Percentiles rank a stretch among this genome's conserved stretches.
Conservation (phyloP, 208 protist species). For the Acanthamoeba castellanii region DNA sequence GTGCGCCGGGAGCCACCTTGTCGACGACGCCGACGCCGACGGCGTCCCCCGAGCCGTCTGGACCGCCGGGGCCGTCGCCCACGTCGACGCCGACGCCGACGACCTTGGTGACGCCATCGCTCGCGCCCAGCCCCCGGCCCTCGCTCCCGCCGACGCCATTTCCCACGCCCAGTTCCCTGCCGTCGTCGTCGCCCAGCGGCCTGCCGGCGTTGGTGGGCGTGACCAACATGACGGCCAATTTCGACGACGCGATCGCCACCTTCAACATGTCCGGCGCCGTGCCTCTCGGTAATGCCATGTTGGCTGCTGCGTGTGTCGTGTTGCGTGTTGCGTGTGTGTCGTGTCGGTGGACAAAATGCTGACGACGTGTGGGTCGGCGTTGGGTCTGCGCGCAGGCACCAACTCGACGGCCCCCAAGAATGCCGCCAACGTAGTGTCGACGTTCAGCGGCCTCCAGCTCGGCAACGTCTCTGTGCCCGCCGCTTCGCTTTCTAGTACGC, state of each 20-base stretch:
- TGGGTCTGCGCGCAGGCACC: not conserved
- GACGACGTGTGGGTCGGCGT: too few species aligned
- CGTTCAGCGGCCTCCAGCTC: not conserved
- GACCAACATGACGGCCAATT: not conserved
- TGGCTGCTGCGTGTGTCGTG: too few species aligned
- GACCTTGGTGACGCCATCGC: not conserved
- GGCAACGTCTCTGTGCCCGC: not conserved
- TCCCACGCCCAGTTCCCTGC: not conserved
- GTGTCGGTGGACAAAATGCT: too few species aligned
- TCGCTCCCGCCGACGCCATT: not conserved
- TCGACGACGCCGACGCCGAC: too few species aligned
- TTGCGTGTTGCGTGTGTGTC: not conserved
- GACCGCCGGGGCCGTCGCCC: not conserved
- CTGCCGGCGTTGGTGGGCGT: not conserved
- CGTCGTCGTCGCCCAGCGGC: not conserved
- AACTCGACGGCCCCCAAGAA: not conserved
- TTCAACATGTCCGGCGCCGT: constrained; percentile 11
- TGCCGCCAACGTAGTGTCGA: not conserved
- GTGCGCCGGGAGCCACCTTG: too few species aligned
- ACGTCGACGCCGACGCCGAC: not conserved
- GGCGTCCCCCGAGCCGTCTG: too few species aligned
- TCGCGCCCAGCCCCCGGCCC: not conserved
- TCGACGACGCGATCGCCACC: not conserved
- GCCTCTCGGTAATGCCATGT: not conserved
- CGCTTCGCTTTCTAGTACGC: not conserved